These are phyloP conservation scores for Toxoplasma gondii DNA, from an alignment of 169 alveolate genomes.

Conservation along the genomic window DNA sequence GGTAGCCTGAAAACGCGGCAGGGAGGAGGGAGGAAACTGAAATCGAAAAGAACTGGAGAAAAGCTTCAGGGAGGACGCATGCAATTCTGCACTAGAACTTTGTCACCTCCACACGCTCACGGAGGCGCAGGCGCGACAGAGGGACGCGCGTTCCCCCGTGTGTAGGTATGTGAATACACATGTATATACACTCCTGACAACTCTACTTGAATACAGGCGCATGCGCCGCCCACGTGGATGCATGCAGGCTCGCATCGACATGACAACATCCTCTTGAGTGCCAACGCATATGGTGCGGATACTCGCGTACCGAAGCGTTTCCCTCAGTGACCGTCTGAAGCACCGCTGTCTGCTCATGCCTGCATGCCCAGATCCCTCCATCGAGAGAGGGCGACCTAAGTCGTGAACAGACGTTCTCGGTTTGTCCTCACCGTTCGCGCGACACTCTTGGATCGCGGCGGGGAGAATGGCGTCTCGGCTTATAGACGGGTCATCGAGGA, in stretches of 20 bases:
- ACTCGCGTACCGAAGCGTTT: neutral
- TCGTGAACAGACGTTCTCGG: too few relatives aligned
- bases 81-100: neutral
- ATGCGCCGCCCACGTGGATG: neutral
- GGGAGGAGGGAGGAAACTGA: neutral
- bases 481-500: constrained; percentile 64
- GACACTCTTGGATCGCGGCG: constrained; percentile 65
- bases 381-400: neutral
- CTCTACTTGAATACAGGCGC: neutral
- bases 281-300: neutral
- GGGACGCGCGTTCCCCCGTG: neutral
- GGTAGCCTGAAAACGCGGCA: constrained; percentile 55
- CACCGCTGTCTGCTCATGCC: too few relatives aligned
- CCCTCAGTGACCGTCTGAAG: too few relatives aligned
- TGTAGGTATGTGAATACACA: neutral
- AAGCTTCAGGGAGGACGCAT: neutral
- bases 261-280: neutral
- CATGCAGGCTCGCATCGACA: neutral
- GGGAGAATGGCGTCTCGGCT: constrained; percentile 48
- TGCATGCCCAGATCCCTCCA: neutral
- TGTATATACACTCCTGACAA: neutral
- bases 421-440: constrained; percentile 47
- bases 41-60: neutral
- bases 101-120: too few relatives aligned
- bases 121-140: neutral